Evolutionary conservation across 139 green algal genomes (phyloP).

Genomic region (Mychonastes homosphaera): DNA sequence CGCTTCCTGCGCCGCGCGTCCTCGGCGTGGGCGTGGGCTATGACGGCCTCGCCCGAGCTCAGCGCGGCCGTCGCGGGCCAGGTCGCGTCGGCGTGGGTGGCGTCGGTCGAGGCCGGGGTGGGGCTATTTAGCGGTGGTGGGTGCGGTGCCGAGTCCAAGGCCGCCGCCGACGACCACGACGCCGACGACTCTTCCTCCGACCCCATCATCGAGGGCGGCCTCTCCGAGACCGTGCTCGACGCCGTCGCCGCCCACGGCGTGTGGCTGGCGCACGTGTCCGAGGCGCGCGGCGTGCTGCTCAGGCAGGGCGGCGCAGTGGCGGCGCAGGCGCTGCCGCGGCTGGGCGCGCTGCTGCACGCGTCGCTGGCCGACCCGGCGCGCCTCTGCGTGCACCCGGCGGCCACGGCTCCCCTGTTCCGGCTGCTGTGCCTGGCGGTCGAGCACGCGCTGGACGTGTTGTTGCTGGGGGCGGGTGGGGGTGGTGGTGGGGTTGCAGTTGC

Average conservation of each 20-base stretch:
- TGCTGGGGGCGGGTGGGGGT: background rate
- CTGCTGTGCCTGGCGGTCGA: slow-evolving; percentile 36
- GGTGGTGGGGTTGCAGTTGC: slow-evolving; percentile 15
- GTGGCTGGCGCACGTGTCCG: slow-evolving; percentile 22
- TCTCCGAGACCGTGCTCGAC: slow-evolving; percentile 14
- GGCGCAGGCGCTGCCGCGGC: background rate
- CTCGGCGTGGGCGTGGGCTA: slow-evolving; percentile 53
- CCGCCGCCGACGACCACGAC: background rate
- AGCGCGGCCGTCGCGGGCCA: slow-evolving; percentile 42
- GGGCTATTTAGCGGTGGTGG: slow-evolving; percentile 49
- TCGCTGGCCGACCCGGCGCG: slow-evolving; percentile 22
- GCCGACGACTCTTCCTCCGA: background rate
- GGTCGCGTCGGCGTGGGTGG: slow-evolving; percentile 40
- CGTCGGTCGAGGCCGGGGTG: slow-evolving; percentile 29
- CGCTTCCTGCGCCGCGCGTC: slow-evolving; percentile 34
- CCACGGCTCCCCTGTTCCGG: slow-evolving; percentile 36
- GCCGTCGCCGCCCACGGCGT: slow-evolving; percentile 24
- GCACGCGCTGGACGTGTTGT: slow-evolving; percentile 8
- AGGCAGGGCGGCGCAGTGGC: slow-evolving; percentile 3
- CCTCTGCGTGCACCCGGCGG: slow-evolving; percentile 43
- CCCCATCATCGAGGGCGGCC: no score
- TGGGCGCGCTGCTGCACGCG: slow-evolving; percentile 22
- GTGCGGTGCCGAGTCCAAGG: background rate
- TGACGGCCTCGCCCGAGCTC: slow-evolving; percentile 24
- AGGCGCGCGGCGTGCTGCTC: slow-evolving; percentile 19